Evolutionary conservation across 2,329 filamentous ascomycete genomes (phyloP).

Genomic region (Epichloe sylvatica): DNA sequence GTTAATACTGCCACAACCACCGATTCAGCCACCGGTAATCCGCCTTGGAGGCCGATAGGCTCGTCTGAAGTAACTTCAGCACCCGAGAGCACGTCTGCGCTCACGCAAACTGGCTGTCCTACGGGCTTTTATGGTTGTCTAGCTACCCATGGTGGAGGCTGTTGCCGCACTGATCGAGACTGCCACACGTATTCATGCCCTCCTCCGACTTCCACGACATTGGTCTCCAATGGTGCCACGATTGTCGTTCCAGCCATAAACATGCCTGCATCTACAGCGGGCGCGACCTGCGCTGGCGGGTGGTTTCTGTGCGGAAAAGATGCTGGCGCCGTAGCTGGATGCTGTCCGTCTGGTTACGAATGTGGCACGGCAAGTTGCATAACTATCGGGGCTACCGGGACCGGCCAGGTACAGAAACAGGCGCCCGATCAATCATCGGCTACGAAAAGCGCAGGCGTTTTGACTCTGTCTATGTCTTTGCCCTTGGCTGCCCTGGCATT

Average conservation of each 20-base stretch:
- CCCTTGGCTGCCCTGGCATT: neutral
- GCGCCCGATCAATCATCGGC: conserved; percentile 21
- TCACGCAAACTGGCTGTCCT: conserved; percentile 47
- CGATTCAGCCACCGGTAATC: conserved; percentile 22
- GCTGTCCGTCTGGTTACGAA: conserved; percentile 64
- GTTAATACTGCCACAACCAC: conserved; percentile 25
- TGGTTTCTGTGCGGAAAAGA: conserved; percentile 59
- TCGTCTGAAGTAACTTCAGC: conserved; percentile 18
- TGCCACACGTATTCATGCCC: conserved; percentile 74
- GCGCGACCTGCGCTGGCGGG: conserved; percentile 53
- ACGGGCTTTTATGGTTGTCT: conserved; percentile 86
- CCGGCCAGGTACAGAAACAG: conserved; percentile 43
- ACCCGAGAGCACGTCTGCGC: conserved; percentile 21
- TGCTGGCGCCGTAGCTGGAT: conserved; percentile 55
- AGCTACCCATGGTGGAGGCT: conserved; percentile 68
- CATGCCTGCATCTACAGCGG: conserved; percentile 29
- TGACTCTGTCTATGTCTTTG: neutral
- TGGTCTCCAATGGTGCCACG: conserved; percentile 55
- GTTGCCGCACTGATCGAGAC: conserved; percentile 76
- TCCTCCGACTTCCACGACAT: conserved; percentile 41
- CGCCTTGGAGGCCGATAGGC: conserved; percentile 31
- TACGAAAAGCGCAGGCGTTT: neutral
- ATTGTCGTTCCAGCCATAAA: conserved; percentile 49
- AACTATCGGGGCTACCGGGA: conserved; percentile 35
- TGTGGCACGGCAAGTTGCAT: conserved; percentile 65